These are phyloP conservation scores for Ilex asprella DNA, from an alignment of 257 asterid species.

Conservation along the genomic window DNA sequence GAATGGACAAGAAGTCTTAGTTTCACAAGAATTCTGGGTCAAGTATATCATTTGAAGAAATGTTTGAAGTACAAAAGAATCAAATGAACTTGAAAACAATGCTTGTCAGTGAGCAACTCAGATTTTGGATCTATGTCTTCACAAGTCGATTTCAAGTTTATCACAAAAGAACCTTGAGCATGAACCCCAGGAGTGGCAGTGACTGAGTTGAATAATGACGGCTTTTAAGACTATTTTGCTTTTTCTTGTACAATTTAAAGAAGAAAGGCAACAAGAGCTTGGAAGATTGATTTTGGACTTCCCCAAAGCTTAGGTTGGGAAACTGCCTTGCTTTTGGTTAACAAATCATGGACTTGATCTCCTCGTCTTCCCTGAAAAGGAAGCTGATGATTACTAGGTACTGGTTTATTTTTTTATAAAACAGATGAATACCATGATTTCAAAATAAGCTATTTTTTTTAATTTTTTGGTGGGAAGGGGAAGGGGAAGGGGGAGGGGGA, in stretches of 20 bases:
- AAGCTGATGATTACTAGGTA: background rate
- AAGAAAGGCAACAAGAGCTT: constrained; percentile 70
- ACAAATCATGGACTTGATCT: constrained; percentile 37
- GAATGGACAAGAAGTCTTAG: too few relatives aligned
- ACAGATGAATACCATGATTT: background rate
- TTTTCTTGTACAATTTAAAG: constrained; percentile 21
- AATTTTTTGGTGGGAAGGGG: too few relatives aligned
- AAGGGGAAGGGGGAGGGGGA: too few relatives aligned
- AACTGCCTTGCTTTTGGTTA: constrained; percentile 37
- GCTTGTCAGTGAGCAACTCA: constrained; percentile 9
- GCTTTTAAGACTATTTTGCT: constrained; percentile 1
- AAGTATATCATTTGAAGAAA: constrained; percentile 21
- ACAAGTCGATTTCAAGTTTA: too few relatives aligned
- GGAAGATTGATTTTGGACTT: constrained; percentile 58
- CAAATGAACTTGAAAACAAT: constrained; percentile 33
- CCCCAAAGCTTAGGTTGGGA: constrained; percentile 36
- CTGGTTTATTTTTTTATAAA: background rate
- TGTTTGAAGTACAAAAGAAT: constrained; percentile 28
- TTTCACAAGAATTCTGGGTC: constrained; percentile 32
- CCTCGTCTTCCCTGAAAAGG: constrained; percentile 56
- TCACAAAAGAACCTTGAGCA: background rate
- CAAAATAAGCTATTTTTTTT: background rate
- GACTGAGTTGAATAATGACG: background rate
- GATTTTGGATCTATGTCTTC: background rate
- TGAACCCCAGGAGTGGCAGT: background rate